Percentiles rank a stretch among this genome's conserved stretches.
Evolutionary conservation across 2,329 filamentous ascomycete species (phyloP).

Genomic region (Trichophyton simii): DNA sequence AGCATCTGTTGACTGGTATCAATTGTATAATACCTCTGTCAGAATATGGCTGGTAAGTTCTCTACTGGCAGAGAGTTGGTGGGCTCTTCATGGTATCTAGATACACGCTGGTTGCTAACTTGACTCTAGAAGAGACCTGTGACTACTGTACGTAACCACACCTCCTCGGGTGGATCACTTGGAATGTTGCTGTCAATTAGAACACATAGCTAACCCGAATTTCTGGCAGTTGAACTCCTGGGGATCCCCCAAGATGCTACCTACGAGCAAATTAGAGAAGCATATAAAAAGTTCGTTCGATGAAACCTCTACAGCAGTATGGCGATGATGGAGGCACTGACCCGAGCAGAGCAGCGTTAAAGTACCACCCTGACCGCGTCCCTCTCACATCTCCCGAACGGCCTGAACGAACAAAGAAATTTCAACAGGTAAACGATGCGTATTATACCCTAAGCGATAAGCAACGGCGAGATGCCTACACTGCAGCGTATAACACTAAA

Average conservation of each 20-base stretch:
- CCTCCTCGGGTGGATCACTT: background rate
- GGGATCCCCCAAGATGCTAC: conserved; percentile 61
- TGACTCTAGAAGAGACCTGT: conserved; percentile 29
- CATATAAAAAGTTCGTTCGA: conserved; percentile 67
- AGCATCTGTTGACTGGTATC: background rate
- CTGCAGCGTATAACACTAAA: conserved; percentile 26
- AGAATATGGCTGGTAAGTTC: background rate
- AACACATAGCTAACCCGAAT: background rate
- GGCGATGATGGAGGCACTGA: background rate
- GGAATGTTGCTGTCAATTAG: background rate
- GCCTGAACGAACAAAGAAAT: conserved; percentile 65
- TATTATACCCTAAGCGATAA: conserved; percentile 84
- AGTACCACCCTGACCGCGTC: conserved; percentile 88
- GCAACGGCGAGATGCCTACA: conserved; percentile 63
- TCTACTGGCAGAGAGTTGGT: background rate
- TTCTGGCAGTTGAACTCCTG: conserved; percentile 55
- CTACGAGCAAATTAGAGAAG: conserved; percentile 74
- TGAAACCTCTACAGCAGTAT: background rate
- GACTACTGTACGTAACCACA: conserved; percentile 43
- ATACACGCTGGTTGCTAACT: background rate
- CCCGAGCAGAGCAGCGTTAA: conserved; percentile 74
- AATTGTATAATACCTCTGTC: no score
- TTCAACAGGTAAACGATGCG: conserved; percentile 85
- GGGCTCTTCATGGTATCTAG: no score
- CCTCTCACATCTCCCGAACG: conserved; percentile 73